phyloP scores from a whole-genome alignment of 805 yeast genomes.

The Zygoascus bituminiphila region DNA sequence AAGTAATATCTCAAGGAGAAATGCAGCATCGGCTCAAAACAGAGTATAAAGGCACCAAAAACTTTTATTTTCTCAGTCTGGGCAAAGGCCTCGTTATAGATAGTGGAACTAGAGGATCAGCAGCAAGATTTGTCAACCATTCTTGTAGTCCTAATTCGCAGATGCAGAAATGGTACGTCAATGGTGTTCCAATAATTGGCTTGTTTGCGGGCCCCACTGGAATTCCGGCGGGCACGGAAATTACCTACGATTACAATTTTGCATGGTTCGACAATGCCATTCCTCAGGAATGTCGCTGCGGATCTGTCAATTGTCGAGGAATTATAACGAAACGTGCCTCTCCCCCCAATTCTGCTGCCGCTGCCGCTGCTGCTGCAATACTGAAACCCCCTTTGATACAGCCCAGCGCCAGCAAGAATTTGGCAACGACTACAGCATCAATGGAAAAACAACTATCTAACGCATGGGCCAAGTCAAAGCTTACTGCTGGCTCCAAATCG shows the following conservation, averaged over 20 bases:
- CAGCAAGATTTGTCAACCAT: slow-evolving; percentile 44
- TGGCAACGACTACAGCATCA: neutral
- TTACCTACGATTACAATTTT: slow-evolving; percentile 43
- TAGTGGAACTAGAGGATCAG: slow-evolving; percentile 38
- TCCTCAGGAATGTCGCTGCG: slow-evolving; percentile 40
- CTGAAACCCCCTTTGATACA: neutral
- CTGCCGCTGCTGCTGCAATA: neutral
- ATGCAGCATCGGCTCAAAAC: slow-evolving; percentile 32
- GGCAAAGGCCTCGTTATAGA: slow-evolving; percentile 39
- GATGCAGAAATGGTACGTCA: slow-evolving; percentile 43
- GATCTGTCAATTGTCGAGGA: slow-evolving; percentile 35
- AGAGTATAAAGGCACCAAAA: slow-evolving; percentile 27
- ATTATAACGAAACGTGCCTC: slow-evolving; percentile 14
- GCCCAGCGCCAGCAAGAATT: neutral
- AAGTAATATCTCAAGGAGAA: slow-evolving; percentile 35
- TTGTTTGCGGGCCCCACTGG: slow-evolving; percentile 35
- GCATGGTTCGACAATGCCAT: slow-evolving; percentile 37
- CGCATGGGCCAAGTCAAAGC: too few species aligned
- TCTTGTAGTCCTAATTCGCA: slow-evolving; percentile 41
- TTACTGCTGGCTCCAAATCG: too few species aligned
- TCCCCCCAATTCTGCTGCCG: neutral
- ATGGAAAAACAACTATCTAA: too few species aligned
- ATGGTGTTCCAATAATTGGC: slow-evolving; percentile 38
- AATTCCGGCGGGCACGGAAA: slow-evolving; percentile 36
- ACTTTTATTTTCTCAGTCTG: slow-evolving; percentile 37